Conservation (phyloP, 495 filamentous ascomycete genomes). For the Jackrogersella minutella region DNA sequence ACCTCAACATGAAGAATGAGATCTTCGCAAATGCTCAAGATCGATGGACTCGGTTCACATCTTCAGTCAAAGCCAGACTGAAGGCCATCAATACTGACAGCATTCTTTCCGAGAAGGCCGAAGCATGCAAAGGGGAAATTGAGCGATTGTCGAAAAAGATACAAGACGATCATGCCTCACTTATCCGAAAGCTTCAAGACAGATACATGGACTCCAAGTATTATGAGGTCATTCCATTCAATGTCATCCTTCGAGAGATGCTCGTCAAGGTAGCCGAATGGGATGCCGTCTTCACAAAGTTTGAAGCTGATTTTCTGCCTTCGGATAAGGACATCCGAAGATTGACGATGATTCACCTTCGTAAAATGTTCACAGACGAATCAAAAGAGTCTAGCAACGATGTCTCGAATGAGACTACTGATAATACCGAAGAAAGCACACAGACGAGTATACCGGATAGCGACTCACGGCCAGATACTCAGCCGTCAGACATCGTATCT, state of each 20-base stretch:
- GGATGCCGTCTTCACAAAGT: slow-evolving; percentile 87
- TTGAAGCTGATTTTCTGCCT: slow-evolving; percentile 93
- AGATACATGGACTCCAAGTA: slow-evolving; percentile 93
- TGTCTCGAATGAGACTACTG: slow-evolving; percentile 49
- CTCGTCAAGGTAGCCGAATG: slow-evolving; percentile 93
- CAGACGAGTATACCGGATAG: slow-evolving; percentile 45
- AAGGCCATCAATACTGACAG: slow-evolving; percentile 90
- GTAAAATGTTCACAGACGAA: slow-evolving; percentile 92
- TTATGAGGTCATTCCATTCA: slow-evolving; percentile 94
- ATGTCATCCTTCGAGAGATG: slow-evolving; percentile 83
- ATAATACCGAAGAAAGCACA: slow-evolving; percentile 51
- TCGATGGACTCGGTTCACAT: slow-evolving; percentile 83
- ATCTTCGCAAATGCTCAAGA: slow-evolving; percentile 80
- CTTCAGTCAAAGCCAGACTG: slow-evolving; percentile 81
- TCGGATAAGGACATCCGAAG: slow-evolving; percentile 97
- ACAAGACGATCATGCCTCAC: slow-evolving; percentile 76
- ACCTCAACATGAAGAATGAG: slow-evolving; percentile 91
- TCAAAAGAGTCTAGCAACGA: slow-evolving; percentile 75
- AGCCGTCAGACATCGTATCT: slow-evolving; percentile 27
- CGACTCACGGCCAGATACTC: slow-evolving; percentile 40
- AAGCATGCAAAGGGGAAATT: slow-evolving; percentile 81
- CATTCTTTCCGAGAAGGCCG: slow-evolving; percentile 82
- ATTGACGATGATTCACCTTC: slow-evolving; percentile 88
- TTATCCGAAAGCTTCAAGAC: slow-evolving; percentile 81
- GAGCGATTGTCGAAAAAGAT: slow-evolving; percentile 76